phyloP scores from a whole-genome alignment of 1,284 basidiomycete species.

The Puccinia novopanici region DNA sequence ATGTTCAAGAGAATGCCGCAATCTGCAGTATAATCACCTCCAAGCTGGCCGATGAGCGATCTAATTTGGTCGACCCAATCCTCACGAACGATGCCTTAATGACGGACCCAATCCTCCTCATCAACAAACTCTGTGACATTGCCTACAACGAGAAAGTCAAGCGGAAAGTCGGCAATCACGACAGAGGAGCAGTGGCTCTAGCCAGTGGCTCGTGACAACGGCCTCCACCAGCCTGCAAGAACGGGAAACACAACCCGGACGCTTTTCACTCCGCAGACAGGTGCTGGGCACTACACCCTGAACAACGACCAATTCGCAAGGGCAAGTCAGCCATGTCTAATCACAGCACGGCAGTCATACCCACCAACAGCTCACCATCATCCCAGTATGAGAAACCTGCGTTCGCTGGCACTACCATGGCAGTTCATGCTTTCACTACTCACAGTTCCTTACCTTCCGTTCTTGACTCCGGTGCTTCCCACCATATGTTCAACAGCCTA shows the following conservation, averaged over 20 bases:
- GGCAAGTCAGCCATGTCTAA: too few species aligned
- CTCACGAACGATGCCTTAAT: neutral
- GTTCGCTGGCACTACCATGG: too few species aligned
- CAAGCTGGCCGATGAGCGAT: neutral
- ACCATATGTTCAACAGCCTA: conserved; percentile 32
- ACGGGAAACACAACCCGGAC: neutral
- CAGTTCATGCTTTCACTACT: too few species aligned
- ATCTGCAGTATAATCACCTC: neutral
- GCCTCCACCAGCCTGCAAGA: neutral
- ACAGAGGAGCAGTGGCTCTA: too few species aligned
- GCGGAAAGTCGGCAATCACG: neutral
- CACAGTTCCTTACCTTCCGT: neutral
- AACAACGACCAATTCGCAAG: too few species aligned
- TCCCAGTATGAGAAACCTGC: too few species aligned
- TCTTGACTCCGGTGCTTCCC: conserved; percentile 3
- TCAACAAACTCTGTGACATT: neutral
- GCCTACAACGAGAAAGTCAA: neutral
- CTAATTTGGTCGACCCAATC: neutral
- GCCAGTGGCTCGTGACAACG: neutral
- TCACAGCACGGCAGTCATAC: too few species aligned
- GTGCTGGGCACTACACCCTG: neutral
- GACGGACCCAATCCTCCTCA: neutral
- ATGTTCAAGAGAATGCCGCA: neutral
- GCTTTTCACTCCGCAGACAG: neutral
- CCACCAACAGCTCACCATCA: too few species aligned